Evolutionary conservation across 208 protist species (phyloP).

Genomic region (Wallacemonas sp.): DNA sequence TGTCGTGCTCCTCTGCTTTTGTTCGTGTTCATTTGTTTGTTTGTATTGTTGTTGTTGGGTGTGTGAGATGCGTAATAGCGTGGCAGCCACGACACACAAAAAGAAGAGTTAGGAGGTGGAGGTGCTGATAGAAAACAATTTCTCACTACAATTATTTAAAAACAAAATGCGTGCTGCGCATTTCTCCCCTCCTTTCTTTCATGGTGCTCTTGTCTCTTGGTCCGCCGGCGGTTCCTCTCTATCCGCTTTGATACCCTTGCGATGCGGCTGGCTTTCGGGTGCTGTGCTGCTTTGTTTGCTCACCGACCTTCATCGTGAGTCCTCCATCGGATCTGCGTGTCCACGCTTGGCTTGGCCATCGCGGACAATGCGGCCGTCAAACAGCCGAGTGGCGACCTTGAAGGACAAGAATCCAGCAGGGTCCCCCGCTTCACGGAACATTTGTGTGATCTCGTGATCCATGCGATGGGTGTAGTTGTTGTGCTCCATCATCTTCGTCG

Average conservation of each 20-base stretch:
- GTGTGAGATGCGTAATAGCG: too few relatives aligned
- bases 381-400: conserved; percentile 87
- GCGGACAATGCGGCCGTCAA: conserved; percentile 83
- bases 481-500: conserved; percentile 66
- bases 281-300: not conserved
- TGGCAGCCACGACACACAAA: too few relatives aligned
- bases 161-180: too few relatives aligned
- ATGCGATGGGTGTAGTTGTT: conserved; percentile 82
- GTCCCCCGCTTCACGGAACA: conserved; percentile 86
- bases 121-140: too few relatives aligned
- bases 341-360: conserved; percentile 68
- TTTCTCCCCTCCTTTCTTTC: too few relatives aligned
- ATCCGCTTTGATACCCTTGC: not conserved
- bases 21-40: too few relatives aligned
- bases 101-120: too few relatives aligned
- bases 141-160: too few relatives aligned
- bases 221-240: too few relatives aligned
- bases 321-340: conserved; percentile 28
- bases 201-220: too few relatives aligned
- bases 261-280: not conserved
- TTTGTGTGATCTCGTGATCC: conserved; percentile 78
- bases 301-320: not conserved
- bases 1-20: too few relatives aligned
- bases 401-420: conserved; percentile 81
- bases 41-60: too few relatives aligned